Evolutionary conservation across 1,284 basidiomycete species (phyloP), one percentile per base, ranked within the genome.

Genomic region (Fomitopsis schrenkii): DNA sequence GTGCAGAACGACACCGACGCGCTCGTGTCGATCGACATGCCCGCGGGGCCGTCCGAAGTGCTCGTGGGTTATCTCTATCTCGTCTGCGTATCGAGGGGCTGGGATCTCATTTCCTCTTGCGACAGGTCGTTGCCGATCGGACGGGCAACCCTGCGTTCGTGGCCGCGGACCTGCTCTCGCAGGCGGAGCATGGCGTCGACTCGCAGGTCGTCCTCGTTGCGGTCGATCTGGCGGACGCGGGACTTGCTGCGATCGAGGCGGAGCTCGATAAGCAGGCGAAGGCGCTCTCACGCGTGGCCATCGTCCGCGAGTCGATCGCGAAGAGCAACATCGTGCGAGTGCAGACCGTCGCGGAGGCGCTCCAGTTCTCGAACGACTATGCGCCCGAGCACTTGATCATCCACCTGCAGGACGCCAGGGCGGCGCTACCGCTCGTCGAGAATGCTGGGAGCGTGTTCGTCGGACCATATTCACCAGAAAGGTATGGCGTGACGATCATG

Each of bases 1-100:
- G 95, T 98, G 22, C 96, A 98, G 76, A 98, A 98, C 75, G 97
- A 99, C 74, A 95, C 95, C n/a, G 93, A 96, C 71, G 97, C 97
- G 5, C 79, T 96, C 63, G 95, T 98, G 10, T 91, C 93, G 22
- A 99, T 99, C 71, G 97, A 99, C 76, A 99, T 99, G 95, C 97
- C 97, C 42, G 97, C 97, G 26, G 97, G 97, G 7, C 97, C 97
- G 14, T 96, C 94, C 8, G 96, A 98, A 76, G 96, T 98, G 35
- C 79, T 98, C 68, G 95, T 95, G 69, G 79, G 93, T 22, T 85
- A 30, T 10, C 52, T 19, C 28, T 28, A 50, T 52, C 19, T 48
- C 48, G n/a, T 28, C 44, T 36, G 30, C 14, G 22, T 3, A 33
- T 35, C 7, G 41, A 40, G 28, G 15, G 45, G 3, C 42, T 60